Evolutionary conservation across 2,329 filamentous ascomycete species (phyloP), one percentile per base, ranked within the genome.

Genomic region (Neopestalotiopsis sp.): DNA sequence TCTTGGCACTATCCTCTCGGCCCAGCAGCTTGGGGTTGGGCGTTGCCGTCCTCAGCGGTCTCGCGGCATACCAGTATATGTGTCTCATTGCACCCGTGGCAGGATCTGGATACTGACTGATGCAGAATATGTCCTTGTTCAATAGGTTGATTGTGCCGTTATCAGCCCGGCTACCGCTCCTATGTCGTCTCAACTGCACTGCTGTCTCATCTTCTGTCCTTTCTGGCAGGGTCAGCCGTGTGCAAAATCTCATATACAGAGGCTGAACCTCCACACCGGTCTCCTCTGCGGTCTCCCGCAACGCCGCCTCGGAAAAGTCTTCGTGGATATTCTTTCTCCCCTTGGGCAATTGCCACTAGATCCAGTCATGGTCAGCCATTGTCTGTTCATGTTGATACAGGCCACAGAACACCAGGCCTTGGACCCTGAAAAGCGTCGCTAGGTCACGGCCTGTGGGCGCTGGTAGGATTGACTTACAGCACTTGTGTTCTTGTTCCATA

Each of bases 231-330:
- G 84, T 85, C 7, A 83, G 82, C 65, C 84, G 79, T 14, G 84
- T 86, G 56, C 78, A 76, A 69, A 84, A 79, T 57, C 75, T 78
- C 68, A 86, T 77, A 10, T 77, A 74, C 40, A 85, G 71, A 0
- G 82, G 78, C 13, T 71, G 72, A 42, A 81, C 81, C 4, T 68
- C 74, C n/a, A 84, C 76, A 4, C 84, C 84, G 6, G 84, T 85
- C 73, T 86, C 84, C 70, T 86, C 84, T 58, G 78, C 78, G 0
- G 84, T 85, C 74, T 86, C 84, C 34, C 84, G 81, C 14, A 86
- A 70, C 13, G 84, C 84, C 0, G 84, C 78, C 2, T 74, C 75
- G 32, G 81, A 78, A 42, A 84, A 75, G 69, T 78, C 78, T 71
- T 86, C 84, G 67, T 78, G 79, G 58, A 86, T 81, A 72, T 85